Evolutionary conservation across 2,329 filamentous ascomycete genomes (phyloP), one percentile per base, ranked within the genome.

Genomic region (Fusarium citri): DNA sequence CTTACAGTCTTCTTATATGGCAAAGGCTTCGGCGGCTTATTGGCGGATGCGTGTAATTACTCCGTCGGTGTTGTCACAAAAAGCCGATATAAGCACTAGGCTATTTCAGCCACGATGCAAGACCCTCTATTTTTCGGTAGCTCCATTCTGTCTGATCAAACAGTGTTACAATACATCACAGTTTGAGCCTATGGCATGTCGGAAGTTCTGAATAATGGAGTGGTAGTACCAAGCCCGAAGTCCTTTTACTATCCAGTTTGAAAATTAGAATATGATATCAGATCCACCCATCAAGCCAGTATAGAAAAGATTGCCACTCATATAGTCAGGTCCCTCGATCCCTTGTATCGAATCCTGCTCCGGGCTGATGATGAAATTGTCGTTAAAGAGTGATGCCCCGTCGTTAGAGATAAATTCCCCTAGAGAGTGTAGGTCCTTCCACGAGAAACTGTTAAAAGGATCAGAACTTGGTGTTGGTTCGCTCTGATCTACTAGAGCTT

Each of bases 371-470:
- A 66, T 66, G 2, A 69, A 69, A 25, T 51, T 60, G 12, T 65
- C 61, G 40, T 63, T 67, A n/a, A 67, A 67, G 20, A 67, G 55
- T 2, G 55, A 55, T 1, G 73, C 51, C 23, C 70, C 69, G 31
- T 76, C 72, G 45, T 71, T 73, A 14, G 72, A 75, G 46, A 80
- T 80, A 62, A 86, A 88, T 66, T 89, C 87, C 0, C 87, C 87
- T 4, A 89, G 83, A 3, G 87, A 87, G 60, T 86, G 85, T 8
- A 90, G 78, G 72, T 89, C 87, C 2, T 88, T 80, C 88, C 88
- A 90, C 1, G 87, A 89, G 76, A 90, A 89, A 45, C 87, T 85
- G 54, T 88, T 86, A 3, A 84, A 80, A 2, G 54, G 83, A 79
- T 76, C 83, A 80, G 76, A 80, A 79, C 60, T 83, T 72, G 75